Conservation (phyloP, 2,329 filamentous ascomycete species). For the Aspergillus persii region DNA sequence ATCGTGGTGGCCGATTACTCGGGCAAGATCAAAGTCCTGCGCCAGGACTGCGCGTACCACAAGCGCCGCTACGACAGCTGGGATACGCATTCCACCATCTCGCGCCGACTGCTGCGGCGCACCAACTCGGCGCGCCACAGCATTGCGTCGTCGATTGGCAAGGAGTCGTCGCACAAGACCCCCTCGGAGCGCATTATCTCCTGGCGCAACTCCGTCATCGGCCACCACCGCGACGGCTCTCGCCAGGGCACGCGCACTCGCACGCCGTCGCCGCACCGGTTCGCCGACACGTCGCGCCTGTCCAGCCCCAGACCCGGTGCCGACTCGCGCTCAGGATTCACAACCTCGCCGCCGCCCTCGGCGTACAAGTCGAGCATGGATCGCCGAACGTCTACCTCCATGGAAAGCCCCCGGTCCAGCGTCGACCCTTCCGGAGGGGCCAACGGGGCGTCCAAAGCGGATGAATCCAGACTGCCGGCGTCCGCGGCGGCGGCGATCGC, state of each 20-base stretch:
- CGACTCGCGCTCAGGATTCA: conserved; percentile 26
- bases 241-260: conserved; percentile 35
- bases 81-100: conserved; percentile 76
- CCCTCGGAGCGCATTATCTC: conserved; percentile 76
- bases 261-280: conserved; percentile 51
- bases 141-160: conserved; percentile 46
- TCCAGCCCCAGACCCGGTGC: conserved; percentile 23
- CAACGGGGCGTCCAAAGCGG: conserved; percentile 3
- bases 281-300: conserved; percentile 24
- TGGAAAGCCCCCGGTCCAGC: conserved; percentile 21
- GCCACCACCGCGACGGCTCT: conserved; percentile 49
- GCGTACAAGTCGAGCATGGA: conserved; percentile 18
- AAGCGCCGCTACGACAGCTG: conserved; percentile 75
- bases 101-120: conserved; percentile 59
- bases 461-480: background rate
- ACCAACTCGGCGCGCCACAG: conserved; percentile 58
- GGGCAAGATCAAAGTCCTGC: conserved; percentile 88
- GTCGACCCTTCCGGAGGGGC: conserved; percentile 9
- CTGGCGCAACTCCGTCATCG: conserved; percentile 73
- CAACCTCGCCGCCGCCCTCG: conserved; percentile 28
- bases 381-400: conserved; percentile 20
- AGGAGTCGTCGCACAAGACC: conserved; percentile 45
- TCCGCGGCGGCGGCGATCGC: conserved; percentile 24
- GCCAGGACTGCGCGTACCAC: conserved; percentile 83
- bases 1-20: conserved; percentile 86